phyloP scores from a whole-genome alignment of 208 protist species.

The Leptomonas pyrrhocoris region DNA sequence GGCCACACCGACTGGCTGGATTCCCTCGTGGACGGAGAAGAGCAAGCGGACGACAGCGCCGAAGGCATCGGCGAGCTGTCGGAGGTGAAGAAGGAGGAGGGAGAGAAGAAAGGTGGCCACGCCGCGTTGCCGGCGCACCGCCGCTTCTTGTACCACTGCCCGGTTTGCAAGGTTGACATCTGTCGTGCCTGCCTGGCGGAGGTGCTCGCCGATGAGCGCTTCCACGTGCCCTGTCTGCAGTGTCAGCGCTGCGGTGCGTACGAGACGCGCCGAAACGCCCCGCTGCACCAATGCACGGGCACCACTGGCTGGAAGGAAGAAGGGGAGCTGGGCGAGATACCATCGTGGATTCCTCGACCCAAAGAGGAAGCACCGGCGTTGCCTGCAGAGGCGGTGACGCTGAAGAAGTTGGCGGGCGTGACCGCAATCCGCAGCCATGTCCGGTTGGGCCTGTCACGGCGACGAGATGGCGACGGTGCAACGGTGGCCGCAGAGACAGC shows the following conservation, averaged over 20 bases:
- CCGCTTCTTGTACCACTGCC: conserved; percentile 66
- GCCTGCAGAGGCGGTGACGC: neutral
- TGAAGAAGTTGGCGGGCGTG: neutral
- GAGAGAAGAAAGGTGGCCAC: conserved; percentile 14
- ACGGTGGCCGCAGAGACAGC: neutral
- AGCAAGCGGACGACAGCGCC: neutral
- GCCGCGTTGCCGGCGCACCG: neutral
- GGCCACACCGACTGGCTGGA: conserved; percentile 73
- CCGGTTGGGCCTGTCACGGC: conserved; percentile 16
- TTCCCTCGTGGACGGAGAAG: neutral
- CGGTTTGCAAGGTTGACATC: conserved; percentile 68
- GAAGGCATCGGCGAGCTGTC: neutral
- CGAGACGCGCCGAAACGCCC: conserved; percentile 39
- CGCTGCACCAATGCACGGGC: conserved; percentile 45
- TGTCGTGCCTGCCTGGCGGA: conserved; percentile 66
- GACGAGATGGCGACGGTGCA: neutral
- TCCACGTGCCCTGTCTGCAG: conserved; percentile 81
- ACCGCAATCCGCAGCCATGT: neutral
- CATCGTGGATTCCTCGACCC: neutral
- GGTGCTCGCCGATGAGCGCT: conserved; percentile 55
- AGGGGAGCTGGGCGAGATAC: neutral
- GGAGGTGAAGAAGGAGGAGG: conserved; percentile 11
- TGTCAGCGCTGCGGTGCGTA: conserved; percentile 61
- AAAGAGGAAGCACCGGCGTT: neutral
- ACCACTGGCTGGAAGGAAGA: neutral